Base-by-base conservation (phyloP, 164 flowering plant species). In the Brasenia schreberi region DNA sequence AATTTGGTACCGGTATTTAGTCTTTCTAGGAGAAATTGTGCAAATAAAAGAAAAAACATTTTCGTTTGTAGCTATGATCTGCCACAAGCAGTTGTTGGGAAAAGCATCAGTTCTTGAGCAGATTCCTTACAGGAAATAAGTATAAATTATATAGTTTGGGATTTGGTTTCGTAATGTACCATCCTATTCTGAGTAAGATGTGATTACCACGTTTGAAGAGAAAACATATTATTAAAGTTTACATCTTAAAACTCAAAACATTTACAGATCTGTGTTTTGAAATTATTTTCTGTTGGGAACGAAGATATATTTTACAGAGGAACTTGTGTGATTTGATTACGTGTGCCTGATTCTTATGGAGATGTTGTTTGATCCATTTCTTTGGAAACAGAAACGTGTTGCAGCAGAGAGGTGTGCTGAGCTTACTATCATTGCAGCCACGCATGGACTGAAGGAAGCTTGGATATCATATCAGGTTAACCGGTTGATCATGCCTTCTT, bases 391-490 rank as follows among this genome's bases (percentile, higher is more conserved):
- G 97, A 89, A 81, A 74, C 92, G 86, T 59, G 82, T 94, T 44
- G 78, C 96, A 61, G 77, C 96, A 18, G 86, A 87, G 80, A 83
- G 93, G 71, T 94, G 96, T 78, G 97, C 85, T 14, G 92, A 94
- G 73, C 82, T 94, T 71, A 87, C 93, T 27, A 82, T 91, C 5
- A 70, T 91, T 70, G 97, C 97, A 64, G 94, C 94, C 19, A 78
- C 89, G 66, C 96, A 91, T 81, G 87, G 89, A 49, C 74, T 91
- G 53, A 94, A 94, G 78, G 99, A 94, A 81, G 97, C 64, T 70
- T 94, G 99, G 99, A 91, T 94, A 75, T 87, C 99, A 58, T 72
- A 85, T 75, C 99, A 94, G 88, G 99, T 91, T 43, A 69, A 33
- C 39, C 39, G 39, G 39, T 33, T 33, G 39, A 33, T 33, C 39